Conservation (phyloP, 176 grass and related monocot species). For the Musa acuminata region DNA sequence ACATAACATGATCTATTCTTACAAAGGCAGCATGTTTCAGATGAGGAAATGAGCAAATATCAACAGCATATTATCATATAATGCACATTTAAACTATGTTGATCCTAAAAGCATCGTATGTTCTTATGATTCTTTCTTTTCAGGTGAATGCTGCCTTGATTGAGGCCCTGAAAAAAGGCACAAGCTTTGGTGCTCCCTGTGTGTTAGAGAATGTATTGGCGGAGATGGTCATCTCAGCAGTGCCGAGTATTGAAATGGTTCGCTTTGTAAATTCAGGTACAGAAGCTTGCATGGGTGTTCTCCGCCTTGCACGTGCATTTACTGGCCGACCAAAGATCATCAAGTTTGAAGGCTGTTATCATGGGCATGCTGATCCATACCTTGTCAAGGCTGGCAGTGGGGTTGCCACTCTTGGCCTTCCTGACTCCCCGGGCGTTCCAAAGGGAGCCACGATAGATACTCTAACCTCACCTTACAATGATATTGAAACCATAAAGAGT, state of each 20-base stretch:
- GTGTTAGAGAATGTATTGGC: constrained; percentile 76
- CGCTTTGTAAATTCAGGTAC: constrained; percentile 98
- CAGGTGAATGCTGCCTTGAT: constrained; percentile 84
- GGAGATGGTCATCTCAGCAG: constrained; percentile 88
- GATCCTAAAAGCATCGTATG: background rate
- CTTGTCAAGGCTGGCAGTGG: constrained; percentile 98
- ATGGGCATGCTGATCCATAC: constrained; percentile 91
- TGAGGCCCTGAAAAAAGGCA: constrained; percentile 96
- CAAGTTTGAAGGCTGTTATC: constrained; percentile 98
- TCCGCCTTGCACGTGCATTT: constrained; percentile 92
- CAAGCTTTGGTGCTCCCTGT: constrained; percentile 97
- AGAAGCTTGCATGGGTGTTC: constrained; percentile 97
- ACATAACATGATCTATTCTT: background rate
- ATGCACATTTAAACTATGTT: background rate
- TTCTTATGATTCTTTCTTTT: background rate
- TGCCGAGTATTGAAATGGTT: constrained; percentile 92
- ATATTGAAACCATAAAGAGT: constrained; percentile 52
- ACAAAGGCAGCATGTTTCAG: background rate
- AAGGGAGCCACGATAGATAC: constrained; percentile 63
- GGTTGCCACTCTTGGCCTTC: constrained; percentile 94
- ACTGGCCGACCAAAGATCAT: constrained; percentile 74
- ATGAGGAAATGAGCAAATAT: background rate
- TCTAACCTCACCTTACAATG: constrained; percentile 83
- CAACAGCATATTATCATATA: too few species aligned
- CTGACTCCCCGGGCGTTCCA: constrained; percentile 89